Conservation (phyloP, 139 green algal genomes). For the Coccomyxa sp. region DNA sequence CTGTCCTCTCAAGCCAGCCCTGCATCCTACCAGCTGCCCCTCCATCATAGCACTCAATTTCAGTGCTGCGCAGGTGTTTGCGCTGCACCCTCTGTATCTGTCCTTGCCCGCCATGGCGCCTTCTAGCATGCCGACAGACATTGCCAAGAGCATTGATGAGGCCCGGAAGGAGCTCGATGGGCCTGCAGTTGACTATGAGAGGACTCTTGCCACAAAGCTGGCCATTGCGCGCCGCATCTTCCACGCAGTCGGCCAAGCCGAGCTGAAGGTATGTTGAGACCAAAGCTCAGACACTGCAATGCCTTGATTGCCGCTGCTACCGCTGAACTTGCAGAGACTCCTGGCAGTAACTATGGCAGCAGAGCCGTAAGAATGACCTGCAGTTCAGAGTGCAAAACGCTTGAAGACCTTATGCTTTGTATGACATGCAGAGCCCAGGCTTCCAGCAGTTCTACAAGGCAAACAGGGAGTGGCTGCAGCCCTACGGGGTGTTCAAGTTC, state of each 20-base stretch:
- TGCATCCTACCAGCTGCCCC: background rate
- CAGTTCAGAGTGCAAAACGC: too few relatives aligned
- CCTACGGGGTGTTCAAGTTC: slow-evolving; percentile 88
- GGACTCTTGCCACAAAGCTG: slow-evolving; percentile 71
- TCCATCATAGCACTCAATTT: background rate
- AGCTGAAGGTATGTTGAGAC: slow-evolving; percentile 29
- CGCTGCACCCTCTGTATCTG: slow-evolving; percentile 92
- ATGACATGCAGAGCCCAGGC: slow-evolving; percentile 8
- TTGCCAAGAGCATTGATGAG: slow-evolving; percentile 31
- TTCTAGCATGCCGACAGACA: slow-evolving; percentile 20
- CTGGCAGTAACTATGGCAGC: too few relatives aligned
- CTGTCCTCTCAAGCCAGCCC: background rate
- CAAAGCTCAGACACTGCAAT: too few relatives aligned
- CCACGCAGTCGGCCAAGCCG: slow-evolving; percentile 34
- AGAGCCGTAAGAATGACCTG: too few relatives aligned
- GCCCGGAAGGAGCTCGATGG: slow-evolving; percentile 34
- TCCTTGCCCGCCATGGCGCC: slow-evolving; percentile 36
- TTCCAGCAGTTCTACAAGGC: slow-evolving; percentile 54
- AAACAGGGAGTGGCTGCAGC: slow-evolving; percentile 80
- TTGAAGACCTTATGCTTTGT: too few relatives aligned
- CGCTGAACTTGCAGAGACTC: too few relatives aligned
- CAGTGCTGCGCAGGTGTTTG: slow-evolving; percentile 52
- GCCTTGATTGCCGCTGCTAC: too few relatives aligned
- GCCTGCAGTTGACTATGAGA: slow-evolving; percentile 80
- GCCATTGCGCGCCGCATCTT: slow-evolving; percentile 51